Conservation (phyloP, 2,329 filamentous ascomycete genomes). For the Scedosporium dehoogii region DNA sequence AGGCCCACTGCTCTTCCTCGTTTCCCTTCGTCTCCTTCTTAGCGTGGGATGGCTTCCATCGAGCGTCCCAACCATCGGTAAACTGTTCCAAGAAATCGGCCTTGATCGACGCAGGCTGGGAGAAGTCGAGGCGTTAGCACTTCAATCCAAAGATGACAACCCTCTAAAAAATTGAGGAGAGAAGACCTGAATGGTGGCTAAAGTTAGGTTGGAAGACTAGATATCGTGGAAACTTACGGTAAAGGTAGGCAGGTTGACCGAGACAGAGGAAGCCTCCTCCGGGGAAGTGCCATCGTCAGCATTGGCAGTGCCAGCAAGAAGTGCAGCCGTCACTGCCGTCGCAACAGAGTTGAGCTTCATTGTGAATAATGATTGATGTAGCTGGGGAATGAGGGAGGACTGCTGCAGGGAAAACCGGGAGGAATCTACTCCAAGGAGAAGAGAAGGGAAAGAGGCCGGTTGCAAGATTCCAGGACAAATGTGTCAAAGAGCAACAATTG, state of each 20-base stretch:
- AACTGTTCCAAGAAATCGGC: conserved; percentile 98
- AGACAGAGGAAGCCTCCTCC: conserved; percentile 51
- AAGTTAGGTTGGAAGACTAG: neutral
- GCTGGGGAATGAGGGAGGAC: neutral
- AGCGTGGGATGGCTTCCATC: conserved; percentile 91
- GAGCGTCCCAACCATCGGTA: conserved; percentile 85
- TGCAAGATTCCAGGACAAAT: no score
- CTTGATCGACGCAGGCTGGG: conserved; percentile 75
- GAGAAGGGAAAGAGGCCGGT: conserved; percentile 11
- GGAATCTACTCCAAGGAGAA: conserved; percentile 36
- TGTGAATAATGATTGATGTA: conserved; percentile 24
- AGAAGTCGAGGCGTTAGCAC: conserved; percentile 14
- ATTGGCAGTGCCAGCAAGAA: conserved; percentile 40
- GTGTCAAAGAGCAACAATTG: neutral
- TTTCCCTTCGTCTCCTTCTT: conserved; percentile 74
- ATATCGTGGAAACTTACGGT: conserved; percentile 54
- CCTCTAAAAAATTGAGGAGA: neutral
- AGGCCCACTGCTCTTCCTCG: conserved; percentile 77
- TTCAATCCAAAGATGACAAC: conserved; percentile 8
- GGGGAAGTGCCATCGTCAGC: conserved; percentile 40
- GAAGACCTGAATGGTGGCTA: neutral
- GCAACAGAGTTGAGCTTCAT: conserved; percentile 82
- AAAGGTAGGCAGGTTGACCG: conserved; percentile 67
- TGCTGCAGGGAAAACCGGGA: neutral
- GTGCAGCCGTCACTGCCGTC: conserved; percentile 64